These are phyloP conservation scores for Kodamaea ohmeri DNA, from an alignment of 1,139 yeast genomes.

Conservation along the genomic window DNA sequence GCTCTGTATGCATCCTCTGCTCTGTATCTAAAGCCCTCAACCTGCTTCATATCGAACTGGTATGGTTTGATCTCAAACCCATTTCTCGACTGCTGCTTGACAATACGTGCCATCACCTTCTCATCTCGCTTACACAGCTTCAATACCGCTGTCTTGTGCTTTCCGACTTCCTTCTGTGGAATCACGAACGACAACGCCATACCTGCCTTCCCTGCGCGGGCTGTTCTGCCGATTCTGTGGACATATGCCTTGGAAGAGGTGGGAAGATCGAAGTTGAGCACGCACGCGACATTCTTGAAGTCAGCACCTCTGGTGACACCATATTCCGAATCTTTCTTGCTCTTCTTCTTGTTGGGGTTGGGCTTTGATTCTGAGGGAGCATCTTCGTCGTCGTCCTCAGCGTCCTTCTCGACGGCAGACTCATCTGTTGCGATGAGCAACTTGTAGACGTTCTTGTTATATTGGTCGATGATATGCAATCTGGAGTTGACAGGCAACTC, in stretches of 20 bases:
- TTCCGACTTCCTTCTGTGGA: constrained; percentile 79
- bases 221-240: constrained; percentile 96
- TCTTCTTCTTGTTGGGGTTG: constrained; percentile 21
- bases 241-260: constrained; percentile 85
- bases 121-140: constrained; percentile 79
- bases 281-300: constrained; percentile 94
- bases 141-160: constrained; percentile 78
- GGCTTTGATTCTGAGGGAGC: constrained; percentile 28
- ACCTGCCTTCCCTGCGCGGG: constrained; percentile 95
- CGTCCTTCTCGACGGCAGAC: constrained; percentile 52
- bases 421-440: constrained; percentile 95
- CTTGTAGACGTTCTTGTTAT: constrained; percentile 84
- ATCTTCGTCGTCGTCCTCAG: constrained; percentile 51
- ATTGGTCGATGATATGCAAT: constrained; percentile 91
- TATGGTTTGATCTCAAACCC: constrained; percentile 81
- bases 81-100: constrained; percentile 69
- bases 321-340: constrained; percentile 65
- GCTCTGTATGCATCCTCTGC: constrained; percentile 97
- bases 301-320: constrained; percentile 98
- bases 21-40: constrained; percentile 94
- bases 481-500: constrained; percentile 93
- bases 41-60: constrained; percentile 87
- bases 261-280: constrained; percentile 92
- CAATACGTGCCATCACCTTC: constrained; percentile 71
- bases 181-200: constrained; percentile 93